Base-by-base conservation (phyloP, 768 basidiomycete species). In the Suillus lakei region DNA sequence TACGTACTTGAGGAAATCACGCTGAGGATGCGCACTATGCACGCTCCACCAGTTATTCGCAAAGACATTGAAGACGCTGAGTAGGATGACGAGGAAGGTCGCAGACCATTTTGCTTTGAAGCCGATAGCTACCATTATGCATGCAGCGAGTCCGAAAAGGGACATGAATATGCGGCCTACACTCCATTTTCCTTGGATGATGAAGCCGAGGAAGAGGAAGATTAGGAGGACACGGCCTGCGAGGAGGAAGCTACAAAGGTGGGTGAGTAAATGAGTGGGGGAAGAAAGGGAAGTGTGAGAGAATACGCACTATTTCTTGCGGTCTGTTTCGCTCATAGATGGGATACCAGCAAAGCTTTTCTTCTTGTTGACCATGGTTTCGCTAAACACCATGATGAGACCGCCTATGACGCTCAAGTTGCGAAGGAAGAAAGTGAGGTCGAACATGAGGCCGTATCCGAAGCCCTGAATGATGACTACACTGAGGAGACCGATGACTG, bases 71-170 rank as follows among this genome's bases (percentile, higher is more conserved):
- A 99, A 98, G 71, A 94, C 78, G 74, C 92, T 94, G 72, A 99
- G 80, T 4, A 96, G 85, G 68, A 98, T 79, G 66, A 98, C 96
- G 66, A 99, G 87, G 88, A 99, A 99, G 15, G 90, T 88, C 3
- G 97, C 97, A 16, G 94, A 95, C 94, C 96, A 98, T 81, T 98
- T 99, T 72, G 98, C 97, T 81, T 99, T 99, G 89, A 98, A 99
- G 53, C 98, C 98, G 67, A 99, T 86, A 12, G 96, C 98, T 56
- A 99, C 96, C 93, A 97, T 98, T 73, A 87, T 79, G 74, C 98
- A 99, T 5, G 96, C 96, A 16, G 85, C 91, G 51, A 99, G 85
- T 63, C 98, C 98, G 65, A 98, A 78, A 66, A 99, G 83, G 26
- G 95, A 95, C 61, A 98, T 91, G 65, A 98, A 81, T 4, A 96